A percentile compares a stretch with the other conserved stretches of the same genome.
phyloP scores from a whole-genome alignment of 2,329 filamentous ascomycete genomes.

The Thelonectria rubi region DNA sequence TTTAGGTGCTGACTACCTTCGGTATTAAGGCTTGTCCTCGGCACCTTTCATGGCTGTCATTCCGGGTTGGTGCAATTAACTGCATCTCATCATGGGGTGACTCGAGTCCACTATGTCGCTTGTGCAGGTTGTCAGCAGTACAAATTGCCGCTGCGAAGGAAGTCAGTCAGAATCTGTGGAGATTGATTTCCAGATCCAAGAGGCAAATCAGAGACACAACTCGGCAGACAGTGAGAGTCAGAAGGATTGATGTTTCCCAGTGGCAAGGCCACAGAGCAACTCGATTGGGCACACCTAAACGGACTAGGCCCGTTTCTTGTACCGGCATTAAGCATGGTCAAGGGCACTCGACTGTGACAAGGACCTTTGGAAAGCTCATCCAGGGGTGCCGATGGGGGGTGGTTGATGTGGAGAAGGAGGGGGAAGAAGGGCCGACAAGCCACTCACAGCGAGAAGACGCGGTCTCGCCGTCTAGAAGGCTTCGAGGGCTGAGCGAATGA shows the following conservation, averaged over 20 bases:
- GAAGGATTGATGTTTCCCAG: slow-evolving; percentile 33
- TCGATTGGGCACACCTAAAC: slow-evolving; percentile 20
- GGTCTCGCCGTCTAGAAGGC: slow-evolving; percentile 26
- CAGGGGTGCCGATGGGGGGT: slow-evolving; percentile 28
- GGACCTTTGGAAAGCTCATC: slow-evolving; percentile 14
- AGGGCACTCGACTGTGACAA: slow-evolving; percentile 27
- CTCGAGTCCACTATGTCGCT: background rate
- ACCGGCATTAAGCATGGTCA: slow-evolving; percentile 28
- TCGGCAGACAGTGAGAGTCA: slow-evolving; percentile 3
- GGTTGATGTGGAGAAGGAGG: slow-evolving; percentile 32
- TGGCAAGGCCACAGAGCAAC: slow-evolving; percentile 29
- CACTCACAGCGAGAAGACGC: slow-evolving; percentile 37
- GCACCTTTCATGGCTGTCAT: background rate
- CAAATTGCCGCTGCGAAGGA: slow-evolving; percentile 26
- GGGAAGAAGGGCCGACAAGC: slow-evolving; percentile 41
- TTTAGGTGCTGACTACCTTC: slow-evolving; percentile 5
- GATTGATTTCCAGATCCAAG: slow-evolving; percentile 26
- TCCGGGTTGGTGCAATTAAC: background rate
- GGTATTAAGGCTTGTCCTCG: background rate
- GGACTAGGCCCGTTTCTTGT: slow-evolving; percentile 22
- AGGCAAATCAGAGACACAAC: slow-evolving; percentile 34
- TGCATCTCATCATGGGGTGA: background rate
- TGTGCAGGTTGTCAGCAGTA: background rate
- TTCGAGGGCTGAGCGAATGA: slow-evolving; percentile 31
- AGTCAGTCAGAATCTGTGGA: slow-evolving; percentile 29